Conservation (phyloP, 2,329 filamentous ascomycete genomes). For the Diplodia corticola region DNA sequence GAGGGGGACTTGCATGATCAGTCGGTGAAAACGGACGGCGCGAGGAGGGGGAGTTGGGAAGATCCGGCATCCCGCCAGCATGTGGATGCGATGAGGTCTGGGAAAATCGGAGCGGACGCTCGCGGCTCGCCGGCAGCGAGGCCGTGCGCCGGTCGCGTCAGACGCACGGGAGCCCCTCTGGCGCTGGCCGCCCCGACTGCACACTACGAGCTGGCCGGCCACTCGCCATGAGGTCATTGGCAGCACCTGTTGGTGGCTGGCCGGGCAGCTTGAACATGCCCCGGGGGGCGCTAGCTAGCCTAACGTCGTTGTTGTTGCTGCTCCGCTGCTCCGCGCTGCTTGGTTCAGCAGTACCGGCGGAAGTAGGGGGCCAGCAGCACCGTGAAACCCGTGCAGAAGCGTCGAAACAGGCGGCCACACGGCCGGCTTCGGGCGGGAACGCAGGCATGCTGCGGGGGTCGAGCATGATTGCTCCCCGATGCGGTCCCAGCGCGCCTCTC, state of each 20-base stretch:
- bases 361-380: not conserved
- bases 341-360: not conserved
- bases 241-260: not conserved
- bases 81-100: conserved; percentile 7
- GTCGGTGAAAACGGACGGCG: conserved; percentile 3
- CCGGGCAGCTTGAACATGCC: not conserved
- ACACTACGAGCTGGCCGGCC: not conserved
- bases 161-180: conserved; percentile 9
- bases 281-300: conserved; percentile 4
- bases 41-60: not conserved
- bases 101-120: not conserved
- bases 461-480: not conserved
- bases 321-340: too few species aligned
- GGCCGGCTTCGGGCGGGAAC: not conserved
- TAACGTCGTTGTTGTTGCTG: not conserved
- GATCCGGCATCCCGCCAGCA: not conserved
- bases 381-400: not conserved
- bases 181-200: conserved; percentile 1
- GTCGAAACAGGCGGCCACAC: not conserved
- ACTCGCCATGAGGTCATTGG: not conserved
- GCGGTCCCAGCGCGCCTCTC: not conserved
- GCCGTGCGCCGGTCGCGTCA: conserved; percentile 15
- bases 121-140: conserved; percentile 3
- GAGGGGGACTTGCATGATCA: too few species aligned
- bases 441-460: conserved; percentile 16